Percentiles rank a stretch among this genome's conserved stretches.
phyloP scores from a whole-genome alignment of 2,329 filamentous ascomycete genomes.

The Scedosporium apiospermum region DNA sequence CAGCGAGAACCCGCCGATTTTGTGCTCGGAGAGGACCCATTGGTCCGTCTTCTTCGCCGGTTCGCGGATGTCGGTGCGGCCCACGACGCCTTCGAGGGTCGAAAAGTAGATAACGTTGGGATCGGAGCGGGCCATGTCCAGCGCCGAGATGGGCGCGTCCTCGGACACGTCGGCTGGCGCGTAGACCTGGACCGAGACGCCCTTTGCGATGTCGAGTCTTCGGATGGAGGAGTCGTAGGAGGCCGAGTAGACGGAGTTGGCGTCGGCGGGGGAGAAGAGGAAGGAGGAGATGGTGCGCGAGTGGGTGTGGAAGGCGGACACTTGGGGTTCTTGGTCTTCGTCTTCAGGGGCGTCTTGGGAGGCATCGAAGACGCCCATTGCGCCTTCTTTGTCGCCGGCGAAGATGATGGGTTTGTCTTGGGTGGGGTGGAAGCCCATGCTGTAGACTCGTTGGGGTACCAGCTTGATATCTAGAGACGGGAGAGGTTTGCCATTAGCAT shows the following conservation, averaged over 20 bases:
- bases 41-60: conserved; percentile 41
- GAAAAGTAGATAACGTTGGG: conserved; percentile 77
- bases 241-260: conserved; percentile 68
- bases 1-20: conserved; percentile 88
- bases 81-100: conserved; percentile 71
- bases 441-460: conserved; percentile 78
- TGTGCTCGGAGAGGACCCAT: conserved; percentile 77
- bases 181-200: conserved; percentile 71
- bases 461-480: conserved; percentile 69
- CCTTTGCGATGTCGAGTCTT: conserved; percentile 73
- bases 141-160: conserved; percentile 72
- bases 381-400: conserved; percentile 88
- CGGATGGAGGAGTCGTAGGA: conserved; percentile 93
- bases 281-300: conserved; percentile 81
- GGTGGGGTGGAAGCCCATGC: conserved; percentile 80
- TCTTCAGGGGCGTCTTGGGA: conserved; percentile 61
- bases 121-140: conserved; percentile 67
- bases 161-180: conserved; percentile 59
- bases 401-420: conserved; percentile 81
- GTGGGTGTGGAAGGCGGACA: conserved; percentile 85
- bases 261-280: conserved; percentile 63
- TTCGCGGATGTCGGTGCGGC: conserved; percentile 68
- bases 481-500: neutral
- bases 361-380: conserved; percentile 83
- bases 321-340: conserved; percentile 64